Evolutionary conservation across 1,284 basidiomycete genomes (phyloP).

Genomic region (Cryptococcus sp.): DNA sequence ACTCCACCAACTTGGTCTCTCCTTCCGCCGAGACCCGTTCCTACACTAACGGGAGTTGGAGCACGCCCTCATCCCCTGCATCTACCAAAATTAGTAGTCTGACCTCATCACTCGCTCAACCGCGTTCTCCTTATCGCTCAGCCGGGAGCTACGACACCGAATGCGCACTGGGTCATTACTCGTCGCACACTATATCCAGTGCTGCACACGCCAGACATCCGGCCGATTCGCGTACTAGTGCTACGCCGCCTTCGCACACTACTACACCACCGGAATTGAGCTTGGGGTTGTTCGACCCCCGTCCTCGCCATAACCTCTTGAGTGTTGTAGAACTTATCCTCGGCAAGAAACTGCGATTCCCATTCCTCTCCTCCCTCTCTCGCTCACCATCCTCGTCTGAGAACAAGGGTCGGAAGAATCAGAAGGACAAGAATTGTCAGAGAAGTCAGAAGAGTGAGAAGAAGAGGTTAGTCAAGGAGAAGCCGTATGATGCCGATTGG

Average conservation of each 20-base stretch:
- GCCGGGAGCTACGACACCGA: no score
- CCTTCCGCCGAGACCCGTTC: neutral
- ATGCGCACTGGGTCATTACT: slow-evolving; percentile 3
- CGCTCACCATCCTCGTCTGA: neutral
- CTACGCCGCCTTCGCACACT: slow-evolving; percentile 7
- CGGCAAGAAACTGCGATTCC: slow-evolving; percentile 36
- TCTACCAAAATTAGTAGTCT: neutral
- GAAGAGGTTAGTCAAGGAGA: slow-evolving; percentile 23
- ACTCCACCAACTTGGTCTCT: slow-evolving; percentile 1
- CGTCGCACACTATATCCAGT: neutral
- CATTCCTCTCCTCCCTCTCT: slow-evolving; percentile 18
- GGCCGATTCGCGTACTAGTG: neutral
- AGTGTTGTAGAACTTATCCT: slow-evolving; percentile 34
- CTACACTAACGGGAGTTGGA: neutral
- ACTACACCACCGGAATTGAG: slow-evolving; percentile 8
- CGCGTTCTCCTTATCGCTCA: slow-evolving; percentile 5
- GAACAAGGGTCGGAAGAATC: neutral
- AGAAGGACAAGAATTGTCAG: slow-evolving; percentile 14
- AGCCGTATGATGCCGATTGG: slow-evolving; percentile 9
- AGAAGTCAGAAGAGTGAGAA: slow-evolving; percentile 5
- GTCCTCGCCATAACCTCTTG: slow-evolving; percentile 27
- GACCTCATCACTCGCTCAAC: slow-evolving; percentile 9
- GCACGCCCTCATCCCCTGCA: neutral
- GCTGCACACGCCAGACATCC: slow-evolving; percentile 2
- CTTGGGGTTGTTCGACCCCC: slow-evolving; percentile 29